These are phyloP conservation scores for Phytopythium oedochilum DNA, from an alignment of 352 stramenopile species.

Conservation along the genomic window DNA sequence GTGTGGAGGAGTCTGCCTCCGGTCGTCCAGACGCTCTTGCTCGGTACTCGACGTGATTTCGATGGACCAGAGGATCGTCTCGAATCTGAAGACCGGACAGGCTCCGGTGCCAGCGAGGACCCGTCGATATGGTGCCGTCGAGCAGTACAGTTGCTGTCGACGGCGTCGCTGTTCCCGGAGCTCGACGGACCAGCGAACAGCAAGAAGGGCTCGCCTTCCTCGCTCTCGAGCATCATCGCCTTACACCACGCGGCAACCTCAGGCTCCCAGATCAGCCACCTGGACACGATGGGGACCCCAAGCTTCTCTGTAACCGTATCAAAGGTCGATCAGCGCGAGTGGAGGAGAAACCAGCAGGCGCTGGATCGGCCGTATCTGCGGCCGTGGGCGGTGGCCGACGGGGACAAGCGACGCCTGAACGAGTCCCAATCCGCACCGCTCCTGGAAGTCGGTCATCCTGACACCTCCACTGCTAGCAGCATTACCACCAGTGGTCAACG, in stretches of 20 bases:
- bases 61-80: background rate
- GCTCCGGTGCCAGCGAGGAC: background rate
- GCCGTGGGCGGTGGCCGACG: background rate
- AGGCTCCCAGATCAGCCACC: background rate
- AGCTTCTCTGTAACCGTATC: background rate
- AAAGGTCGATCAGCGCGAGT: background rate
- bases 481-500: background rate
- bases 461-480: background rate
- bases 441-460: background rate
- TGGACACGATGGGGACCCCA: too few relatives aligned
- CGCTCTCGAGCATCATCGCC: slow-evolving; percentile 16
- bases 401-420: background rate
- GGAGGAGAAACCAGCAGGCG: background rate
- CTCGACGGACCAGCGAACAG: slow-evolving; percentile 3
- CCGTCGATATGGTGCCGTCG: slow-evolving; percentile 26
- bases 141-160: slow-evolving; percentile 37
- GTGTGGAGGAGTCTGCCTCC: slow-evolving; percentile 40
- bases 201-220: slow-evolving; percentile 10
- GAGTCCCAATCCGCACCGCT: background rate
- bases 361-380: background rate
- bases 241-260: slow-evolving; percentile 12
- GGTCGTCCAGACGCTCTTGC: slow-evolving; percentile 31
- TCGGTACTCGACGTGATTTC: too few relatives aligned
- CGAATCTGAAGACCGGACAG: background rate
- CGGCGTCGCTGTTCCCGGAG: slow-evolving; percentile 42